Evolutionary conservation across 2,329 filamentous ascomycete species (phyloP).

Genomic region (Trichoderma sp.): DNA sequence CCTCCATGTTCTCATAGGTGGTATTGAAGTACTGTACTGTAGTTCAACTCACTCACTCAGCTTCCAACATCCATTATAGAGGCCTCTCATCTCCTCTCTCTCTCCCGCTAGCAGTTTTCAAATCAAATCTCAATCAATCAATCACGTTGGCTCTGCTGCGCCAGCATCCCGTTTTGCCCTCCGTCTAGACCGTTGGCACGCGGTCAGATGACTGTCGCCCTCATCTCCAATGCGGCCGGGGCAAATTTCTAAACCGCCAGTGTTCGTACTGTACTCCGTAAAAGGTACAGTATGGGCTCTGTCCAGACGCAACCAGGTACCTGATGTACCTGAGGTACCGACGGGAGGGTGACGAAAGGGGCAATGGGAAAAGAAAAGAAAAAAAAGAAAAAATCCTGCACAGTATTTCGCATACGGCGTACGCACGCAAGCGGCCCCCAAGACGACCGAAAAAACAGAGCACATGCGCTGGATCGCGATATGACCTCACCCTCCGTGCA

Average conservation of each 20-base stretch:
- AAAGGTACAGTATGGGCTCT: background rate
- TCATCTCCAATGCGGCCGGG: slow-evolving; percentile 15
- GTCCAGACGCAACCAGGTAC: background rate
- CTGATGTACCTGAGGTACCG: background rate
- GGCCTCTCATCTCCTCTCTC: background rate
- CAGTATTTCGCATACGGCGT: background rate
- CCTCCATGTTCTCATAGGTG: background rate
- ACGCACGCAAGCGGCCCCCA: background rate
- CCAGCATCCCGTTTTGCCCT: background rate
- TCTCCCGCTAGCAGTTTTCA: background rate
- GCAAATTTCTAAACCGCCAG: background rate
- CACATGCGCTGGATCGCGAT: slow-evolving; percentile 30
- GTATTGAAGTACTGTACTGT: background rate
- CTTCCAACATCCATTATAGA: background rate
- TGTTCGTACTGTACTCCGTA: background rate
- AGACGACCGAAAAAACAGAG: background rate
- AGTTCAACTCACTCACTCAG: background rate
- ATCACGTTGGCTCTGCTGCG: slow-evolving; percentile 16
- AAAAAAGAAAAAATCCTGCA: background rate
- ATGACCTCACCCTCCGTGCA: slow-evolving; percentile 33
- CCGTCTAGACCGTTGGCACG: slow-evolving; percentile 14
- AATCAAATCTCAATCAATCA: background rate
- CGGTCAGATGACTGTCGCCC: slow-evolving; percentile 14
- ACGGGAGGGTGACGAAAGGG: slow-evolving; percentile 5
- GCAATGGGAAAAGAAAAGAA: background rate